Percentiles rank a stretch among this genome's conserved stretches.
Evolutionary conservation across 225 moss, liverwort and hornwort genomes (phyloP).

Genomic region (Takakia lepidozioides): DNA sequence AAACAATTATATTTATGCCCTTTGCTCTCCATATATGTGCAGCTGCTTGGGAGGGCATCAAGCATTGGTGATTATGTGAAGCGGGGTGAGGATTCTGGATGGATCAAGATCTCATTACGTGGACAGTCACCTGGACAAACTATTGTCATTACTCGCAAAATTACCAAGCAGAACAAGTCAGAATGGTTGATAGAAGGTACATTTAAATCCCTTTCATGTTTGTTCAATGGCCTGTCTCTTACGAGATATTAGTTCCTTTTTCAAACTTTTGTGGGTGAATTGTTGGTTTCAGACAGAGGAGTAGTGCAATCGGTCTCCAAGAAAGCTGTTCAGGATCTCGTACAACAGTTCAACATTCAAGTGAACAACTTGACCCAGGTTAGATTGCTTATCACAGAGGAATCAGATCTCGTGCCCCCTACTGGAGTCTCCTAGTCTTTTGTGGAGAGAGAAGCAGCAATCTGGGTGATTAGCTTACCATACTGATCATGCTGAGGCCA

Average conservation of each 20-base stretch:
- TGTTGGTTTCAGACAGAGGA: slow-evolving; percentile 27
- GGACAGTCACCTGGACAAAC: slow-evolving; percentile 31
- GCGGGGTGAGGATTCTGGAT: slow-evolving; percentile 86
- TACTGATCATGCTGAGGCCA: not conserved
- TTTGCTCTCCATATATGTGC: slow-evolving; percentile 8
- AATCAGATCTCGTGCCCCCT: too few relatives aligned
- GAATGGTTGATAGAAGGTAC: slow-evolving; percentile 82
- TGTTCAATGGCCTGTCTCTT: too few relatives aligned
- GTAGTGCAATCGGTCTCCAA: slow-evolving; percentile 29
- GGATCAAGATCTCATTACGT: slow-evolving; percentile 78
- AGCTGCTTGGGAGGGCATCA: slow-evolving; percentile 85
- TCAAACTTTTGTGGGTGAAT: not conserved
- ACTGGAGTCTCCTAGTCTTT: too few relatives aligned
- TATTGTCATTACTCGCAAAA: slow-evolving; percentile 68
- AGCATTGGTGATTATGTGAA: slow-evolving; percentile 91
- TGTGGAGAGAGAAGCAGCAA: too few relatives aligned
- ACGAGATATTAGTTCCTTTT: too few relatives aligned
- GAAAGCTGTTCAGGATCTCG: slow-evolving; percentile 65
- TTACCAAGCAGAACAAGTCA: slow-evolving; percentile 76
- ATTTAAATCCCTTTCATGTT: too few relatives aligned
- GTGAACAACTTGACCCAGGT: slow-evolving; percentile 94
- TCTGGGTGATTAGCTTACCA: not conserved
- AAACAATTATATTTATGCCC: too few relatives aligned
- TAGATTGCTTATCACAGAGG: not conserved
- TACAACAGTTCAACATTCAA: slow-evolving; percentile 80